Percentiles rank a stretch among this genome's conserved stretches.
phyloP scores from a whole-genome alignment of 1,284 basidiomycete species.

The Trichosporon ovoides region DNA sequence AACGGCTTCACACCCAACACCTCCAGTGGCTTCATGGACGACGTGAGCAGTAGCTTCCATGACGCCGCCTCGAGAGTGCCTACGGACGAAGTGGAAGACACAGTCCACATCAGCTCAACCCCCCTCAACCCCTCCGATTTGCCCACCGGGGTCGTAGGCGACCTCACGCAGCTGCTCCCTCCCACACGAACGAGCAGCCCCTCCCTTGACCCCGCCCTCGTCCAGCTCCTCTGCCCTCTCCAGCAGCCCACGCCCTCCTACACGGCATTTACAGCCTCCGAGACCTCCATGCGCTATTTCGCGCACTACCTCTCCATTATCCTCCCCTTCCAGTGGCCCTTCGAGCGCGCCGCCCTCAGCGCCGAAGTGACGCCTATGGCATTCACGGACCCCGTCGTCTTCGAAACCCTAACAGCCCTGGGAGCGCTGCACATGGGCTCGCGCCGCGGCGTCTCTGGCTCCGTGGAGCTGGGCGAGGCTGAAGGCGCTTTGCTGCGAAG shows the following conservation, averaged over 20 bases:
- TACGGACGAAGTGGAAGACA: no score
- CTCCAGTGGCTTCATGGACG: no score
- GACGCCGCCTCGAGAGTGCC: no score
- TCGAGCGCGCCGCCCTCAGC: constrained; percentile 18
- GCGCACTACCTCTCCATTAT: constrained; percentile 33
- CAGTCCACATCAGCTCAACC: no score
- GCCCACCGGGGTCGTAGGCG: not conserved
- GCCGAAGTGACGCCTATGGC: constrained; percentile 27
- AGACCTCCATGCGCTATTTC: constrained; percentile 20
- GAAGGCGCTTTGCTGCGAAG: constrained; percentile 18
- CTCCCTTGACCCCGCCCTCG: constrained; percentile 1
- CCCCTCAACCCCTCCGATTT: no score
- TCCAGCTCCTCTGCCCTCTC: constrained; percentile 6
- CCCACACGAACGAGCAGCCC: no score
- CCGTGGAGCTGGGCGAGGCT: not conserved
- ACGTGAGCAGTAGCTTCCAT: no score
- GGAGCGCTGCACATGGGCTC: constrained; percentile 29
- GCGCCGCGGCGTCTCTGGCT: constrained; percentile 4
- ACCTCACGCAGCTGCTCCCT: not conserved
- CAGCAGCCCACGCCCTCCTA: not conserved
- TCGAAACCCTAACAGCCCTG: constrained; percentile 20
- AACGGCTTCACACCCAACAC: no score
- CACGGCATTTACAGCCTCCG: not conserved
- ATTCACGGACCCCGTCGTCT: constrained; percentile 21
- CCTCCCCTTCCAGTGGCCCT: constrained; percentile 29